These are phyloP conservation scores for Neltuma alba DNA, from an alignment of 306 rosid species.

Conservation along the genomic window DNA sequence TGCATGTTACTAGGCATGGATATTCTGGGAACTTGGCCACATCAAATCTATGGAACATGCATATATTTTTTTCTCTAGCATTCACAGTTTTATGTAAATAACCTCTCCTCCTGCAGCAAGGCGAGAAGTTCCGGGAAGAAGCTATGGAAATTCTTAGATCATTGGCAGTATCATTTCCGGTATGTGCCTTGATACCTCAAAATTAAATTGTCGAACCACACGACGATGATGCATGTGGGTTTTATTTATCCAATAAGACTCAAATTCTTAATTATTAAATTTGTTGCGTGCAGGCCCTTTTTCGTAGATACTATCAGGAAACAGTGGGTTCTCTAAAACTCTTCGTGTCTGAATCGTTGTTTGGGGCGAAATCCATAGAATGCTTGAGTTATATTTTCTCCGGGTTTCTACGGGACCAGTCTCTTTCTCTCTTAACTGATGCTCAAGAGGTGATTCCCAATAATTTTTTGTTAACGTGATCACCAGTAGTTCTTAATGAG, in stretches of 20 bases:
- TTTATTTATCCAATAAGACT: not conserved
- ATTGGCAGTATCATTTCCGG: slow-evolving; percentile 21
- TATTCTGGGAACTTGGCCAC: not conserved
- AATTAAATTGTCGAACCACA: not conserved
- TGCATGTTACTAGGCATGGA: not conserved
- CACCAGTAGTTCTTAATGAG: not conserved
- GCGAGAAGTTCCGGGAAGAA: slow-evolving; percentile 1
- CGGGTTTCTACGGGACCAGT: not conserved
- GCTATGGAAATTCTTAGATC: slow-evolving; percentile 28
- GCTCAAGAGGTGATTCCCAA: not conserved
- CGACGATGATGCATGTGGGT: not conserved
- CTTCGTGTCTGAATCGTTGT: not conserved
- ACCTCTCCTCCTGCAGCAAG: slow-evolving; percentile 27
- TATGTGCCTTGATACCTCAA: not conserved
- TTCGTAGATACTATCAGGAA: slow-evolving; percentile 16
- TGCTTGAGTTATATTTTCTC: slow-evolving; percentile 22
- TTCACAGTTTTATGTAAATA: slow-evolving; percentile 14
- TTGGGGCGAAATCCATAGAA: slow-evolving; percentile 30
- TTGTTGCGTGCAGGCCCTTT: slow-evolving; percentile 22
- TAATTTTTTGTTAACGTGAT: not conserved
- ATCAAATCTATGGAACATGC: not conserved
- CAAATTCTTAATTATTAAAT: not conserved
- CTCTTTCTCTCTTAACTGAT: not conserved
- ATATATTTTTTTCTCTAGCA: slow-evolving; percentile 15
- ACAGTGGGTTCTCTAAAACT: slow-evolving; percentile 28